Evolutionary conservation across 495 filamentous ascomycete genomes (phyloP).

Genomic region (Tuber melanosporum): DNA sequence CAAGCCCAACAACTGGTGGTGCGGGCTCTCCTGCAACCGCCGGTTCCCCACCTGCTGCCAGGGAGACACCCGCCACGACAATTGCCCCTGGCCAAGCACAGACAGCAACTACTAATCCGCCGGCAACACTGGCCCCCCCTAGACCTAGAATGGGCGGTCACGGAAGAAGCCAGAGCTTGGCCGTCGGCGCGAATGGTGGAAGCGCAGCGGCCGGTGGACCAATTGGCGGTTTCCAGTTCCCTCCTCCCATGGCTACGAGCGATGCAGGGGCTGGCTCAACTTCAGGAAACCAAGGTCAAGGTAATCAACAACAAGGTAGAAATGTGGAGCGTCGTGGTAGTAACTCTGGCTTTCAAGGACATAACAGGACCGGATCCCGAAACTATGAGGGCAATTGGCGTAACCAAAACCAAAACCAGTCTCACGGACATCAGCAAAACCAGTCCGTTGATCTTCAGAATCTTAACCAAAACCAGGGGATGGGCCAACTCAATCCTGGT

Average conservation of each 20-base stretch:
- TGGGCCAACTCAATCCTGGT: constrained; percentile 62
- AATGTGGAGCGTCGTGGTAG: constrained; percentile 46
- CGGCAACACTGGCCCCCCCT: constrained; percentile 27
- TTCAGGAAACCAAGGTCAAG: constrained; percentile 32
- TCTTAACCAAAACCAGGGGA: constrained; percentile 49
- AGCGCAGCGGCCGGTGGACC: constrained; percentile 54
- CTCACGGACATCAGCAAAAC: constrained; percentile 32
- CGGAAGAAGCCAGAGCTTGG: constrained; percentile 59
- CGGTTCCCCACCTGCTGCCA: constrained; percentile 46
- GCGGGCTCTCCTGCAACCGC: constrained; percentile 43
- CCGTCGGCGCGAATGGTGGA: constrained; percentile 51
- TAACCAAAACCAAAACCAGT: constrained; percentile 62
- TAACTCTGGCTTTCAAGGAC: constrained; percentile 48
- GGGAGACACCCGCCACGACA: constrained; percentile 42
- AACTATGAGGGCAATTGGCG: constrained; percentile 99
- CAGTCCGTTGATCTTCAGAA: constrained; percentile 44
- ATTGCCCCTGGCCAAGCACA: constrained; percentile 46
- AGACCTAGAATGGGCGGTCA: constrained; percentile 45
- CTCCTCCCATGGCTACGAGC: constrained; percentile 50
- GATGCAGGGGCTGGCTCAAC: constrained; percentile 52
- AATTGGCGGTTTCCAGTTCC: constrained; percentile 65
- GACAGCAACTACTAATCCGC: constrained; percentile 44
- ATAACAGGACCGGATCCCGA: constrained; percentile 72
- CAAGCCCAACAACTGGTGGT: constrained; percentile 34
- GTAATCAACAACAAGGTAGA: constrained; percentile 46